phyloP scores from a whole-genome alignment of 257 asterid species.

The Nicotiana benthamiana region DNA sequence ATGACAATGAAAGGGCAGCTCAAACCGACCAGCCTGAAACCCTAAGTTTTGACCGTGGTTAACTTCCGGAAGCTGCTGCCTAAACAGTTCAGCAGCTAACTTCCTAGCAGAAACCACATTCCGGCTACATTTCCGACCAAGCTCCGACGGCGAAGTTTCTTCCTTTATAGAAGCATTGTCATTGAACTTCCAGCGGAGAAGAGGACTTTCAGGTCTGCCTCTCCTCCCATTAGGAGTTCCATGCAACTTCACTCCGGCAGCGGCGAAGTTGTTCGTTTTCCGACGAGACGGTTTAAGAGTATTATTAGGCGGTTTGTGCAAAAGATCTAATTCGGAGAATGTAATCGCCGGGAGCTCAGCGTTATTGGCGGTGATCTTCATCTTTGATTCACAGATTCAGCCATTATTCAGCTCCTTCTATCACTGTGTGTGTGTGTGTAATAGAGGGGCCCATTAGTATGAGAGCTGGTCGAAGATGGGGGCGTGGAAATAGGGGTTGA shows the following conservation, averaged over 20 bases:
- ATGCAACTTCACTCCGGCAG: constrained; percentile 29
- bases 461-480: not conserved
- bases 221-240: not conserved
- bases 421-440: not conserved
- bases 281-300: constrained; percentile 33
- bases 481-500: not conserved
- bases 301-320: constrained; percentile 6
- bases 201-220: constrained; percentile 51
- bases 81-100: constrained; percentile 39
- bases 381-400: constrained; percentile 21
- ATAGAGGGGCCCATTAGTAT: not conserved
- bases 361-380: constrained; percentile 38
- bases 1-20: constrained; percentile 31
- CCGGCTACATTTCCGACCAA: constrained; percentile 21
- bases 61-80: constrained; percentile 63
- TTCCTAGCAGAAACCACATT: constrained; percentile 35
- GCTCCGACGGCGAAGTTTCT: constrained; percentile 19
- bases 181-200: constrained; percentile 49
- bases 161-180: constrained; percentile 15
- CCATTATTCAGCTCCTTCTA: constrained; percentile 28
- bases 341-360: constrained; percentile 8
- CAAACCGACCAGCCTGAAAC: constrained; percentile 34
- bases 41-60: too few species aligned
- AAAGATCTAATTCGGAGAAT: constrained; percentile 29
- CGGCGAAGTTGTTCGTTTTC: constrained; percentile 25